phyloP scores from a whole-genome alignment of 2,329 filamentous ascomycete genomes.

The Alternaria arbusti region DNA sequence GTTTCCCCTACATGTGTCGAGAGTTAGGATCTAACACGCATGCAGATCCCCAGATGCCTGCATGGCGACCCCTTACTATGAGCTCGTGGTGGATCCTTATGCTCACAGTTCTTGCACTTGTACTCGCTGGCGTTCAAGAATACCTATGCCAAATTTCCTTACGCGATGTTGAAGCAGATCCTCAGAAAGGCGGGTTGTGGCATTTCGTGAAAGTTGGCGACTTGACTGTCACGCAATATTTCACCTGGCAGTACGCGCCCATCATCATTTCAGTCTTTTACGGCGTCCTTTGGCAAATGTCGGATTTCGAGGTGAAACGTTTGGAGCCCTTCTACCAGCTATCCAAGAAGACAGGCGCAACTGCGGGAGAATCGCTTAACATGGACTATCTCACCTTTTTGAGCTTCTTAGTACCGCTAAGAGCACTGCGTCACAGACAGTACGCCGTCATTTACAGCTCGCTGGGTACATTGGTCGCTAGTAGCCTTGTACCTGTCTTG shows the following conservation, averaged over 20 bases:
- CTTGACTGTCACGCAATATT: slow-evolving; percentile 38
- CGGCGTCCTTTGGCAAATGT: slow-evolving; percentile 58
- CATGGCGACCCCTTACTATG: slow-evolving; percentile 50
- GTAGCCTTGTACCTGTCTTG: slow-evolving; percentile 72
- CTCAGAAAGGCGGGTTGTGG: slow-evolving; percentile 33
- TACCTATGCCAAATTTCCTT: slow-evolving; percentile 46
- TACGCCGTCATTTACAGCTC: slow-evolving; percentile 73
- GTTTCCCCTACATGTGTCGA: background rate
- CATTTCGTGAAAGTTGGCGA: slow-evolving; percentile 38
- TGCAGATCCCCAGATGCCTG: slow-evolving; percentile 47
- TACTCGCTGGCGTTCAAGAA: slow-evolving; percentile 46
- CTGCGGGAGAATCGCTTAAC: slow-evolving; percentile 64
- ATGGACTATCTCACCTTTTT: slow-evolving; percentile 76
- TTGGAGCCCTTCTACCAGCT: slow-evolving; percentile 58
- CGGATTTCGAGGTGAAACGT: slow-evolving; percentile 59
- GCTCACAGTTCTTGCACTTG: slow-evolving; percentile 43
- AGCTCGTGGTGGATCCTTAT: slow-evolving; percentile 44
- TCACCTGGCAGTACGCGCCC: slow-evolving; percentile 50
- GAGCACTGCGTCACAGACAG: slow-evolving; percentile 67
- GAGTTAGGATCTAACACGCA: background rate
- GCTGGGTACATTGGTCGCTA: slow-evolving; percentile 67
- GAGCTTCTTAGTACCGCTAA: slow-evolving; percentile 69
- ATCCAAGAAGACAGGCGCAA: slow-evolving; percentile 46
- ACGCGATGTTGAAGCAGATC: slow-evolving; percentile 21
- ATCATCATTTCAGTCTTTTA: slow-evolving; percentile 57